These are phyloP conservation scores for Cyberlindnera samutprakarnensis DNA, from an alignment of 805 yeast genomes.

Conservation along the genomic window DNA sequence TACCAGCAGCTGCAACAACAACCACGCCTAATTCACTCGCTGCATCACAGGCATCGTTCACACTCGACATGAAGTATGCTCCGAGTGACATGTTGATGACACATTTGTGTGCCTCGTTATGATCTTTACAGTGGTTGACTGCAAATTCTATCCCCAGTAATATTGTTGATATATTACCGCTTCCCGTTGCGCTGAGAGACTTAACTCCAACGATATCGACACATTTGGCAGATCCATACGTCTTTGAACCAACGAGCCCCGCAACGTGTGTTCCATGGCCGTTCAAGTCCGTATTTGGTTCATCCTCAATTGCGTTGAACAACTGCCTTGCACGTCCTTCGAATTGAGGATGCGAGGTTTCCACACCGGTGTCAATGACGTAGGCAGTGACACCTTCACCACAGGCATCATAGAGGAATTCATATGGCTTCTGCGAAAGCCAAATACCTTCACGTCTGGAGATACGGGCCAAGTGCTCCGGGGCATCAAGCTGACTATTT, in stretches of 20 bases:
- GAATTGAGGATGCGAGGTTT: slow-evolving; percentile 47
- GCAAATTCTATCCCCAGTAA: slow-evolving; percentile 61
- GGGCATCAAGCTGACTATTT: slow-evolving; percentile 34
- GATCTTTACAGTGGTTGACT: slow-evolving; percentile 41
- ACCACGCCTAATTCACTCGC: slow-evolving; percentile 65
- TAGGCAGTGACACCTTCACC: slow-evolving; percentile 68
- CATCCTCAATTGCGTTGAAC: slow-evolving; percentile 46
- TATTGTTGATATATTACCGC: slow-evolving; percentile 57
- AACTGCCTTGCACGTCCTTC: slow-evolving; percentile 57
- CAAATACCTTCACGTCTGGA: slow-evolving; percentile 33
- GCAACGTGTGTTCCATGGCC: slow-evolving; percentile 97
- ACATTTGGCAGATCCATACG: slow-evolving; percentile 77
- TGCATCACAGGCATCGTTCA: slow-evolving; percentile 70
- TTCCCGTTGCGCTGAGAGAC: slow-evolving; percentile 57
- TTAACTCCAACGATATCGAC: slow-evolving; percentile 62
- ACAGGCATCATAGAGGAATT: slow-evolving; percentile 38
- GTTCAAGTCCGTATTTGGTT: slow-evolving; percentile 49
- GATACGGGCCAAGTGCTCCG: slow-evolving; percentile 57
- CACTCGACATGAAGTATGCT: slow-evolving; percentile 50
- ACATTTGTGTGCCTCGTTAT: slow-evolving; percentile 34
- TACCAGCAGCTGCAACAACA: slow-evolving; percentile 83
- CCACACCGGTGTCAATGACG: slow-evolving; percentile 77
- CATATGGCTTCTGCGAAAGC: neutral
- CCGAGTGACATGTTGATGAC: slow-evolving; percentile 82
- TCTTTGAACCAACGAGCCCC: slow-evolving; percentile 72